Evolutionary conservation across 2,329 filamentous ascomycete species (phyloP).

Genomic region (Leptographium lundbergii): DNA sequence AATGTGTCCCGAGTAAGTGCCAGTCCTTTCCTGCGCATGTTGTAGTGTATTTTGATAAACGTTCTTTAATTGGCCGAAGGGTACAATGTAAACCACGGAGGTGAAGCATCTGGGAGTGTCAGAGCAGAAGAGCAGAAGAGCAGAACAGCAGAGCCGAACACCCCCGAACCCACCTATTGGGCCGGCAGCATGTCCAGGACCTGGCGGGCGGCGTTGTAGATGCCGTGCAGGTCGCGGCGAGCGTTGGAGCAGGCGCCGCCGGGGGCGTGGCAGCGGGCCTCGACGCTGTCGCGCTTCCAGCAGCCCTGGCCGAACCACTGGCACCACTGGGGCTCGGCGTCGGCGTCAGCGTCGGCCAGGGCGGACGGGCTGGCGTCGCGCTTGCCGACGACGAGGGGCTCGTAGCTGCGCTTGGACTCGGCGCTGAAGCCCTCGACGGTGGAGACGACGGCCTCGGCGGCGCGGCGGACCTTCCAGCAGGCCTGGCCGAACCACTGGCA

Average conservation of each 20-base stretch:
- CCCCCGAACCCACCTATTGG: conserved; percentile 4
- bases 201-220: conserved; percentile 19
- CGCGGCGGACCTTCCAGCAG: conserved; percentile 13
- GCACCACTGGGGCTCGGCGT: conserved; percentile 9
- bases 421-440: not conserved
- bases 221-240: conserved; percentile 23
- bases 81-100: not conserved
- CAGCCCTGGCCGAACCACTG: conserved; percentile 9
- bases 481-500: conserved; percentile 9
- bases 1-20: not conserved
- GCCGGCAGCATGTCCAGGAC: conserved; percentile 13
- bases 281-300: conserved; percentile 21
- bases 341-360: conserved; percentile 3
- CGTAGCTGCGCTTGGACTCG: conserved; percentile 10
- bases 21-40: not conserved
- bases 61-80: not conserved
- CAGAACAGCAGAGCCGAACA: not conserved
- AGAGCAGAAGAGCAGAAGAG: not conserved
- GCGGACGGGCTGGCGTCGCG: conserved; percentile 2
- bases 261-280: conserved; percentile 19
- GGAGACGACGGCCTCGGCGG: conserved; percentile 5
- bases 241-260: conserved; percentile 21
- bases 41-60: not conserved
- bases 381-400: conserved; percentile 10
- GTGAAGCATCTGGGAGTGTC: not conserved